Evolutionary conservation across 2,329 filamentous ascomycete genomes (phyloP), one percentile per base, ranked within the genome.

Genomic region (Fusarium sp.): DNA sequence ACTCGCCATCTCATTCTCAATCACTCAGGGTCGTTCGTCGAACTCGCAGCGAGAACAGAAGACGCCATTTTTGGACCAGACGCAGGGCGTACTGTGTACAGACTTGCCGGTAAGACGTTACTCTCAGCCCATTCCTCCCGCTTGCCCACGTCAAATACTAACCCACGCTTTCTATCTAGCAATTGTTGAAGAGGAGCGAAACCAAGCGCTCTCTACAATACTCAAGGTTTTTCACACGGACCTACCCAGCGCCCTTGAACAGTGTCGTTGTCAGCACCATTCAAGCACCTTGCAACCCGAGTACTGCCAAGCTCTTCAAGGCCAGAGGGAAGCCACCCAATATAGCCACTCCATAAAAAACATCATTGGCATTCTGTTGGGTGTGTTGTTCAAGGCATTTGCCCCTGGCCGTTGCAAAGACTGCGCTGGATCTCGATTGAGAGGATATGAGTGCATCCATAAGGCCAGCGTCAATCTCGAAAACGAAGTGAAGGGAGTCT

Each of bases 41-140:
- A 7, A 1, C 6, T 65, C 2, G 60, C 59, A 11, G 9, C 9
- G 8, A 1, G 6, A 1, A 6, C 37, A 9, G 16, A 60, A 20
- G 5, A 4, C 4, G 5, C 0, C 0, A 54, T 6, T 10, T 1
- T 32, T 3, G n/a, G 18, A 10, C 4, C 37, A 11, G 14, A 27
- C 27, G n/a, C 48, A 7, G 39, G 20, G 16, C 23, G 41, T 2
- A 18, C 27, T 4, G 4, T n/a, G 3, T 41, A 68, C 23, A 64
- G 39, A 13, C 64, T 70, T 11, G 58, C 58, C 16, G 58, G 64
- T 64, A 48, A 37, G 60, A 16, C 25, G 6, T 56, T 34, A 7
- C 16, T 11, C 30, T n/a, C 18, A 13, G 23, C n/a, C 7, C 23
- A 18, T 39, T 18, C 5, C n/a, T 18, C 2, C 16, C 8, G 16